These are phyloP conservation scores for Trichoderma guizhouense DNA, from an alignment of 2,329 filamentous ascomycete species.

Conservation along the genomic window DNA sequence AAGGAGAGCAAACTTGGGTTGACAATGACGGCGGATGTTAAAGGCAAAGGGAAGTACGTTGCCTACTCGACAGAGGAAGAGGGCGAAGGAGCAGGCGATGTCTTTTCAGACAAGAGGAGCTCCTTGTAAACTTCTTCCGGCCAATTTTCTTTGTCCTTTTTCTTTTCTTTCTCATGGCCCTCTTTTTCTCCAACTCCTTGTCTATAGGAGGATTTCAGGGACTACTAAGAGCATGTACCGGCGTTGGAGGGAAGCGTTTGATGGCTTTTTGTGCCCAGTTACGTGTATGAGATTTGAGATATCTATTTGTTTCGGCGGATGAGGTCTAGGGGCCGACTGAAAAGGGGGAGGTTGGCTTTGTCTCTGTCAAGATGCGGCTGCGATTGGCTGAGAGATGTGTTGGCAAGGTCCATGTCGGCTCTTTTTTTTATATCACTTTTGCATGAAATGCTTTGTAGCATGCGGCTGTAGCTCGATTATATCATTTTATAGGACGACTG, in stretches of 20 bases:
- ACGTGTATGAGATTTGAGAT: background rate
- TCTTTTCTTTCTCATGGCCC: background rate
- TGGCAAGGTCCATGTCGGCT: background rate
- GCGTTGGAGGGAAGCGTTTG: conserved; percentile 15
- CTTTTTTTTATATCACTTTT: background rate
- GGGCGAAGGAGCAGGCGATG: conserved; percentile 31
- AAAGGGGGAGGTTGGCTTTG: background rate
- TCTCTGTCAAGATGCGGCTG: background rate
- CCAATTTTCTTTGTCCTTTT: background rate
- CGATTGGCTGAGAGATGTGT: background rate
- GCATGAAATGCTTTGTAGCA: background rate
- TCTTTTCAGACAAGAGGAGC: conserved; percentile 36
- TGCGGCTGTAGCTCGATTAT: background rate
- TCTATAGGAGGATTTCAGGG: background rate
- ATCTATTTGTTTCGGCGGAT: background rate
- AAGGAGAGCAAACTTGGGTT: conserved; percentile 37
- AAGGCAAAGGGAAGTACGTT: conserved; percentile 50
- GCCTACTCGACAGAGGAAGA: conserved; percentile 37
- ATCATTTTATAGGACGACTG: background rate
- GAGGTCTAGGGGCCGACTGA: background rate
- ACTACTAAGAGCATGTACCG: background rate
- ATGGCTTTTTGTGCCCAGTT: background rate
- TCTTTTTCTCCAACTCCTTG: background rate
- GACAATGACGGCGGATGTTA: conserved; percentile 29
- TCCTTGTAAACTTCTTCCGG: conserved; percentile 36